phyloP scores from a whole-genome alignment of 1,284 basidiomycete genomes.

The Rhodotorula sp. region DNA sequence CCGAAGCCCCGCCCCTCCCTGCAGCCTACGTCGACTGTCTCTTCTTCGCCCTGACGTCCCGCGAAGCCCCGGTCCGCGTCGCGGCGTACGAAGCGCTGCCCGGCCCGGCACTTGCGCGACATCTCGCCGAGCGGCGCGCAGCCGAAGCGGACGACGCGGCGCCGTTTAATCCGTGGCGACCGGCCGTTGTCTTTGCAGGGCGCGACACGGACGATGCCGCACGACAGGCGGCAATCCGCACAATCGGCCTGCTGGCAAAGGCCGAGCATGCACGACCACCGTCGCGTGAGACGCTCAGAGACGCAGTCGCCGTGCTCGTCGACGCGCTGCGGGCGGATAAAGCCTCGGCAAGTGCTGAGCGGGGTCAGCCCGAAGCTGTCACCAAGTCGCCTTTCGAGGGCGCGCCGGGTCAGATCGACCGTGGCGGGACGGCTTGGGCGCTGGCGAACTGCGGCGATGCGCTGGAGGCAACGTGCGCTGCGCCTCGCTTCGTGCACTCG shows the following conservation, averaged over 20 bases:
- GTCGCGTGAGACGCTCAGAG: too few relatives aligned
- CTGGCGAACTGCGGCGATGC: conserved; percentile 32
- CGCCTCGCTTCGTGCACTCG: background rate
- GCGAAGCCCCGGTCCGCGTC: background rate
- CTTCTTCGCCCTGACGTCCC: background rate
- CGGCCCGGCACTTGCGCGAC: background rate
- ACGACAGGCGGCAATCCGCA: conserved; percentile 1
- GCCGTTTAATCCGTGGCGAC: background rate
- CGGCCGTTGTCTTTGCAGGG: background rate
- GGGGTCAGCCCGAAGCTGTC: too few relatives aligned
- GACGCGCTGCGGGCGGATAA: background rate
- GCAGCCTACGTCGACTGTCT: background rate
- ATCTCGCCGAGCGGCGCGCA: background rate
- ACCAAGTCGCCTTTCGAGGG: too few relatives aligned
- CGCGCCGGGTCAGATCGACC: background rate
- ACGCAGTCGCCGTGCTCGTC: background rate
- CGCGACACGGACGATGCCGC: background rate
- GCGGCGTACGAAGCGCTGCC: conserved; percentile 10
- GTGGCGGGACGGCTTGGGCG: conserved; percentile 17
- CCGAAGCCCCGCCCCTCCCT: too few relatives aligned
- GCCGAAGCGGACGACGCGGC: too few relatives aligned
- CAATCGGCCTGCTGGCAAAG: conserved; percentile 17
- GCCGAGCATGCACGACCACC: background rate
- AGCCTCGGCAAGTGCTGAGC: too few relatives aligned
- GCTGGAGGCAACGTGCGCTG: background rate